These are phyloP conservation scores for Sugiyamaella boreocaroliniensis DNA, from an alignment of 805 yeast species.

Conservation along the genomic window DNA sequence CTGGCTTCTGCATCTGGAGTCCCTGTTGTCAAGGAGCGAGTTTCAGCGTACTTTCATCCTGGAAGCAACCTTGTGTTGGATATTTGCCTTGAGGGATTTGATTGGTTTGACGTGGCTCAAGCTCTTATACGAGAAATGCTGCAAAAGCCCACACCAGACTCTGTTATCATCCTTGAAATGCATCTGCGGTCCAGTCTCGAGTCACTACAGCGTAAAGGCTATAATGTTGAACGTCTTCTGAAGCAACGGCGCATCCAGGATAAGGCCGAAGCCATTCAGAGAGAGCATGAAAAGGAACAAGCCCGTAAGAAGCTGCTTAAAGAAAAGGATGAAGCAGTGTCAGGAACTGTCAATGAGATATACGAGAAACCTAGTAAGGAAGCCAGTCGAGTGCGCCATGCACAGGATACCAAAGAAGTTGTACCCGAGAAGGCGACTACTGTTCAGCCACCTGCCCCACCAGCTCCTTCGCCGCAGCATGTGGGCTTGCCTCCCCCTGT, in stretches of 20 bases:
- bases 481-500: not conserved
- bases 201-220: constrained; percentile 32
- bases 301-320: constrained; percentile 4
- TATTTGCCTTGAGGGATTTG: constrained; percentile 17
- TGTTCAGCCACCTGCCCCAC: not conserved
- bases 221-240: constrained; percentile 32
- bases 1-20: constrained; percentile 9
- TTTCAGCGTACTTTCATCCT: constrained; percentile 21
- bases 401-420: no score
- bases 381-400: no score
- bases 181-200: constrained; percentile 28
- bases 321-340: constrained; percentile 4
- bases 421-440: not conserved
- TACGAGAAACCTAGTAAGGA: no score
- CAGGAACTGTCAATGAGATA: not conserved
- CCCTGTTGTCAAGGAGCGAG: constrained; percentile 15
- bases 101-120: constrained; percentile 35
- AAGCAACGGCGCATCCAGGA: constrained; percentile 15
- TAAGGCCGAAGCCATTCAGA: constrained; percentile 15
- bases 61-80: constrained; percentile 11
- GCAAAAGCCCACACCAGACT: constrained; percentile 32
- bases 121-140: constrained; percentile 27
- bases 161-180: constrained; percentile 33
- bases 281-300: constrained; percentile 15
- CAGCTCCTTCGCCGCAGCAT: not conserved